Conservation (phyloP, 371 early-diverging fungal genomes). For the Mucor irregularis region DNA sequence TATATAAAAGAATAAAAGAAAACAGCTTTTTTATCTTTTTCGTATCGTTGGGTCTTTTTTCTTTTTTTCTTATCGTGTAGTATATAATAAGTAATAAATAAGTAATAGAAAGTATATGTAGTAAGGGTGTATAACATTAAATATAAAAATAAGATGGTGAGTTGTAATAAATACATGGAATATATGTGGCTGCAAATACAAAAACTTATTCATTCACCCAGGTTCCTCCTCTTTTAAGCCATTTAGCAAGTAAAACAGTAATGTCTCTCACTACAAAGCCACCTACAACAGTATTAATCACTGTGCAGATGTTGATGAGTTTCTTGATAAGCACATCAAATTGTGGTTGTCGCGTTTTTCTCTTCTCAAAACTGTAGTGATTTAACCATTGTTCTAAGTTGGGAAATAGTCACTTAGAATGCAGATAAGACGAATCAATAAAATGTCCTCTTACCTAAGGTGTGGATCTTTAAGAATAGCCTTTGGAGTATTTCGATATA, state of each 20-base stretch:
- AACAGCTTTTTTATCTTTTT: background rate
- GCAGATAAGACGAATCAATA: background rate
- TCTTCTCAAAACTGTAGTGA: slow-evolving; percentile 30
- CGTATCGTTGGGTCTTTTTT: background rate
- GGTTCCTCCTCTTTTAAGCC: slow-evolving; percentile 50
- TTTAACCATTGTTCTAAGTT: slow-evolving; percentile 38
- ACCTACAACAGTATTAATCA: slow-evolving; percentile 38
- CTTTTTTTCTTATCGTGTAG: background rate
- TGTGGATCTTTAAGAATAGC: slow-evolving; percentile 38
- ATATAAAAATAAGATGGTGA: too few relatives aligned
- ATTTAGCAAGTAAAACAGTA: slow-evolving; percentile 48
- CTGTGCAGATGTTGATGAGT: slow-evolving; percentile 37
- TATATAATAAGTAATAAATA: slow-evolving; percentile 8
- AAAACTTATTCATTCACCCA: slow-evolving; percentile 55
- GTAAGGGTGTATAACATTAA: too few relatives aligned
- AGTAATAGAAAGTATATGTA: background rate
- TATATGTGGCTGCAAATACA: too few relatives aligned
- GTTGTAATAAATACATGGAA: too few relatives aligned
- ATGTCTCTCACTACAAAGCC: slow-evolving; percentile 51
- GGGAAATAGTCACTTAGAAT: background rate
- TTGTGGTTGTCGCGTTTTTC: slow-evolving; percentile 23
- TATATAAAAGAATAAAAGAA: background rate
- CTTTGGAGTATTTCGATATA: slow-evolving; percentile 44
- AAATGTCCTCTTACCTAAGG: slow-evolving; percentile 27
- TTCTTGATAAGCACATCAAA: slow-evolving; percentile 33